Percentiles rank a stretch among this genome's conserved stretches.
phyloP scores from a whole-genome alignment of 441 rosid species.

The Croton setiger region DNA sequence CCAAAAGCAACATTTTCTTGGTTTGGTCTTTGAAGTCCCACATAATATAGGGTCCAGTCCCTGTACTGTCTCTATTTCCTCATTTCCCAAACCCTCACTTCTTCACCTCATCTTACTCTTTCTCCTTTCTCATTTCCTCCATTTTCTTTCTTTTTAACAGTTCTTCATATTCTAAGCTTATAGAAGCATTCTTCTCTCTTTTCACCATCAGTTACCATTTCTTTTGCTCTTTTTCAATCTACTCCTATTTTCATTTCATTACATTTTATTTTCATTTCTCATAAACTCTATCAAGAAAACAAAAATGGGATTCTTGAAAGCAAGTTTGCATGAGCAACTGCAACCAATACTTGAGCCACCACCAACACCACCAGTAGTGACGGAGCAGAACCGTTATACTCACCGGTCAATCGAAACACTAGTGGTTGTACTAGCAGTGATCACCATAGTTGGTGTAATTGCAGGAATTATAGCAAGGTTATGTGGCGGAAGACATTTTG shows the following conservation, averaged over 20 bases:
- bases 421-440: constrained; percentile 75
- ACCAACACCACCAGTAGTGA: constrained; percentile 41
- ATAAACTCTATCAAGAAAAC: neutral
- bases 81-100: neutral
- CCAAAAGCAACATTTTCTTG: neutral
- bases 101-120: neutral
- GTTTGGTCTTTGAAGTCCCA: neutral
- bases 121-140: neutral
- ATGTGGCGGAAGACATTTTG: constrained; percentile 75
- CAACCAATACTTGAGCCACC: constrained; percentile 38
- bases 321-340: constrained; percentile 36
- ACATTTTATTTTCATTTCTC: neutral
- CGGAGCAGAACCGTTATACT: constrained; percentile 38
- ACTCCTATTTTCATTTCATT: neutral
- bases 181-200: neutral
- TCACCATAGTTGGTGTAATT: constrained; percentile 62
- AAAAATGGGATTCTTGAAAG: constrained; percentile 29
- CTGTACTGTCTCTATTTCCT: neutral
- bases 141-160: neutral
- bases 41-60: neutral
- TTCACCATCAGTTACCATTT: neutral
- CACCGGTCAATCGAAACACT: constrained; percentile 77
- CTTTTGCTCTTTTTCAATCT: neutral
- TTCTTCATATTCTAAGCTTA: too few species aligned
- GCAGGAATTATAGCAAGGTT: constrained; percentile 76